Conservation (phyloP, 2,329 filamentous ascomycete genomes). For the Raffaelea deltoideospora region DNA sequence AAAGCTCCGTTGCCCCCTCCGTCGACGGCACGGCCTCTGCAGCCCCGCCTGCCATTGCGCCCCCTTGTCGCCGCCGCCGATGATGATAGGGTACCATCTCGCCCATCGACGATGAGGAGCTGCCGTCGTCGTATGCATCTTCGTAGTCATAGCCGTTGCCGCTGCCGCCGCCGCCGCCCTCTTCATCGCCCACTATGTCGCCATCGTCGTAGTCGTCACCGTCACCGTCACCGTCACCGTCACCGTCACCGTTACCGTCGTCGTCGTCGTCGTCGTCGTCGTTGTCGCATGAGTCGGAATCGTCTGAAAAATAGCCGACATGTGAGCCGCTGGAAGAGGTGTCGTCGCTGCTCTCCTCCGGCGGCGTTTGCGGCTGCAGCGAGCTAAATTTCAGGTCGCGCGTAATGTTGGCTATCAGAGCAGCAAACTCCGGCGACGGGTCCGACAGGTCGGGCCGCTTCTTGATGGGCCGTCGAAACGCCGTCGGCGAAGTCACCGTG, state of each 20-base stretch:
- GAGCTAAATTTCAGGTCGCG: slow-evolving; percentile 19
- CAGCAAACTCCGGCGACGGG: slow-evolving; percentile 8
- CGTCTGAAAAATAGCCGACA: slow-evolving; percentile 9
- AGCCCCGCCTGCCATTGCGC: slow-evolving; percentile 17
- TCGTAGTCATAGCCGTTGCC: too few relatives aligned
- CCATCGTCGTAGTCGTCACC: slow-evolving; percentile 32
- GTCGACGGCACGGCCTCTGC: slow-evolving; percentile 21
- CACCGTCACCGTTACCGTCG: too few relatives aligned
- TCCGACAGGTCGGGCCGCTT: slow-evolving; percentile 6
- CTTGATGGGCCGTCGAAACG: slow-evolving; percentile 7
- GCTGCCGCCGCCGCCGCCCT: too few relatives aligned
- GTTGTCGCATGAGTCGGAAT: slow-evolving; percentile 28
- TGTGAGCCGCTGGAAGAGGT: too few relatives aligned
- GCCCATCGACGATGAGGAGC: too few relatives aligned
- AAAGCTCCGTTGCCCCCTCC: slow-evolving; percentile 32
- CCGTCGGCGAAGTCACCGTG: slow-evolving; percentile 8
- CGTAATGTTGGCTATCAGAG: slow-evolving; percentile 22
- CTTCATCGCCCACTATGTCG: slow-evolving; percentile 15
- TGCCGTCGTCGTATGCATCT: slow-evolving; percentile 25
- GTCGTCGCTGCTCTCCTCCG: too few relatives aligned
- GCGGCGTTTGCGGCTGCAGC: slow-evolving; percentile 17
- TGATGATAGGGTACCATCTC: too few relatives aligned
- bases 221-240: too few relatives aligned
- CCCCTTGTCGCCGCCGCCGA: background rate
- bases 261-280: slow-evolving; percentile 24